Evolutionary conservation across 257 asterid genomes (phyloP).

Genomic region (Ballota nigra): DNA sequence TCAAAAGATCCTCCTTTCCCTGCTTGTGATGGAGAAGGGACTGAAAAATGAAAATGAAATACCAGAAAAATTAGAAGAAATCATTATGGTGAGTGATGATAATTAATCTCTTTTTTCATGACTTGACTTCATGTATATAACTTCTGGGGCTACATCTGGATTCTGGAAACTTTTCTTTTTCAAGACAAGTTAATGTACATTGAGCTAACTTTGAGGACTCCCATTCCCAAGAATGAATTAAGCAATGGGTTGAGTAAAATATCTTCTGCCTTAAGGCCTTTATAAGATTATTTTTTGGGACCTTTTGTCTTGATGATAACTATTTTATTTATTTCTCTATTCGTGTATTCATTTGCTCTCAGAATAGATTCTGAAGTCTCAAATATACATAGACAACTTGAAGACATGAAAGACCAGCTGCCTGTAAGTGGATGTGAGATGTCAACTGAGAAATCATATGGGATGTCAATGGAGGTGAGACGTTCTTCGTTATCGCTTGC

Average conservation of each 20-base stretch:
- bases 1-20: background rate
- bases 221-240: constrained; percentile 2
- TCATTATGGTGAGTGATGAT: background rate
- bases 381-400: constrained; percentile 58
- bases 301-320: constrained; percentile 28
- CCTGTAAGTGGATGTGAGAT: constrained; percentile 38
- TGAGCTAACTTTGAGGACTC: constrained; percentile 6
- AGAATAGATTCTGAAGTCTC: constrained; percentile 97
- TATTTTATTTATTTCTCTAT: constrained; percentile 38
- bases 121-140: background rate
- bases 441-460: constrained; percentile 38
- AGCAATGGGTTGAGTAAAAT: constrained; percentile 7
- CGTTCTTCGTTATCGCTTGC: constrained; percentile 3
- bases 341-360: constrained; percentile 62
- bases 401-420: constrained; percentile 48
- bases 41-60: background rate
- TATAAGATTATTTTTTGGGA: background rate
- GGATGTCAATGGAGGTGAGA: constrained; percentile 63
- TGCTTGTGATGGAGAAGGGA: background rate
- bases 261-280: background rate
- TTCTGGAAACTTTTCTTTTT: background rate
- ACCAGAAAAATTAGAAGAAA: background rate
- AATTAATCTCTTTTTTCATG: background rate
- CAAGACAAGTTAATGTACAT: constrained; percentile 7
- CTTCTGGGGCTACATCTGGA: constrained; percentile 11